Conservation (phyloP, 768 basidiomycete genomes). For the Pisolithus orientalis region DNA sequence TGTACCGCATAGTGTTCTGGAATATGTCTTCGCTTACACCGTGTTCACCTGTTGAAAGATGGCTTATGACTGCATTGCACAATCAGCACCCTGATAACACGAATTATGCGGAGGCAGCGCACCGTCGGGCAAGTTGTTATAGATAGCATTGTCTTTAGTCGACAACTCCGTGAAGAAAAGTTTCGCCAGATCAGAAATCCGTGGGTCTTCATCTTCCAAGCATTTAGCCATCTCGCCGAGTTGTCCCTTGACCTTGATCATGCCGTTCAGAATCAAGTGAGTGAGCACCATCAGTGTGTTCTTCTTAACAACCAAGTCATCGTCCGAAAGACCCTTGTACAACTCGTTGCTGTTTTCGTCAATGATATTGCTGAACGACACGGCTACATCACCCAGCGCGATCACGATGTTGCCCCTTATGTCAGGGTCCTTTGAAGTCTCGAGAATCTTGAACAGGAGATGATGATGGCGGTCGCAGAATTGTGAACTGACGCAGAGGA, state of each 20-base stretch:
- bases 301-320: conserved; percentile 89
- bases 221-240: conserved; percentile 99
- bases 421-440: conserved; percentile 83
- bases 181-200: conserved; percentile 93
- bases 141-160: conserved; percentile 98
- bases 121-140: conserved; percentile 98
- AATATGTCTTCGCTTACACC: conserved; percentile 91
- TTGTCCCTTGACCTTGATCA: conserved; percentile 99
- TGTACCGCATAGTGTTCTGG: conserved; percentile 89
- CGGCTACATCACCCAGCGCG: conserved; percentile 94
- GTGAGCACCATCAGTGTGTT: conserved; percentile 99
- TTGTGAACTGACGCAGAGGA: conserved; percentile 90
- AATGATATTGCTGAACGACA: conserved; percentile 95
- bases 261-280: conserved; percentile 93
- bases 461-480: conserved; percentile 90
- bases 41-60: conserved; percentile 84
- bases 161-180: conserved; percentile 95
- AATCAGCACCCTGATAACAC: conserved; percentile 1
- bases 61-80: conserved; percentile 71
- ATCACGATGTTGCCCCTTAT: conserved; percentile 97
- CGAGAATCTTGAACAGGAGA: conserved; percentile 89
- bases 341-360: conserved; percentile 96
- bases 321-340: conserved; percentile 89
- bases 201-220: conserved; percentile 80
- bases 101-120: conserved; percentile 13